phyloP scores from a whole-genome alignment of 2,329 filamentous ascomycete species.

The Karstenula rhodostoma region DNA sequence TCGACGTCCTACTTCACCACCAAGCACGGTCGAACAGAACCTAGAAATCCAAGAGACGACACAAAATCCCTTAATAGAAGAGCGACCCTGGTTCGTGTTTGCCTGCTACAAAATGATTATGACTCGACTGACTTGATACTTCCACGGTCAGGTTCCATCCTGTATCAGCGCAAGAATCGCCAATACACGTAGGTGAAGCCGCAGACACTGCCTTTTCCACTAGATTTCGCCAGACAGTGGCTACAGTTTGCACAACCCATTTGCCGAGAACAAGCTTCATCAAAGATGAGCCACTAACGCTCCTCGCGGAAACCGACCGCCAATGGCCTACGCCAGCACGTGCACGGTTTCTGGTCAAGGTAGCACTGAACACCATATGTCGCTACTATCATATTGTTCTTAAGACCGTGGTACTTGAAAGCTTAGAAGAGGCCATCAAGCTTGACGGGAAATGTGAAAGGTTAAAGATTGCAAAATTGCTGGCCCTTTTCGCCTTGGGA shows the following conservation, averaged over 20 bases:
- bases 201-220: constrained; percentile 51
- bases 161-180: constrained; percentile 39
- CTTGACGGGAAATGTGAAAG: constrained; percentile 45
- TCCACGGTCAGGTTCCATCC: constrained; percentile 34
- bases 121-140: background rate
- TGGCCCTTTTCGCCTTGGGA: constrained; percentile 57
- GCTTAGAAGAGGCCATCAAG: constrained; percentile 50
- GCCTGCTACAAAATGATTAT: background rate
- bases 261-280: constrained; percentile 46
- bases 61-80: constrained; percentile 46
- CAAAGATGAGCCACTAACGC: constrained; percentile 41
- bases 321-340: constrained; percentile 52
- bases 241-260: constrained; percentile 34
- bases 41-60: constrained; percentile 33
- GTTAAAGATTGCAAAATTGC: constrained; percentile 52
- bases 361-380: constrained; percentile 53
- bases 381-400: constrained; percentile 55
- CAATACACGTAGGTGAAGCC: constrained; percentile 49
- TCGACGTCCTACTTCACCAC: constrained; percentile 5
- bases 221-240: constrained; percentile 44
- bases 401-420: constrained; percentile 48
- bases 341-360: constrained; percentile 51
- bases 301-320: constrained; percentile 45
- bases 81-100: constrained; percentile 41
- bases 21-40: constrained; percentile 2